A percentile compares a stretch with the other conserved stretches of the same genome.
phyloP scores from a whole-genome alignment of 352 stramenopile genomes.

The Sclerospora graminicola region DNA sequence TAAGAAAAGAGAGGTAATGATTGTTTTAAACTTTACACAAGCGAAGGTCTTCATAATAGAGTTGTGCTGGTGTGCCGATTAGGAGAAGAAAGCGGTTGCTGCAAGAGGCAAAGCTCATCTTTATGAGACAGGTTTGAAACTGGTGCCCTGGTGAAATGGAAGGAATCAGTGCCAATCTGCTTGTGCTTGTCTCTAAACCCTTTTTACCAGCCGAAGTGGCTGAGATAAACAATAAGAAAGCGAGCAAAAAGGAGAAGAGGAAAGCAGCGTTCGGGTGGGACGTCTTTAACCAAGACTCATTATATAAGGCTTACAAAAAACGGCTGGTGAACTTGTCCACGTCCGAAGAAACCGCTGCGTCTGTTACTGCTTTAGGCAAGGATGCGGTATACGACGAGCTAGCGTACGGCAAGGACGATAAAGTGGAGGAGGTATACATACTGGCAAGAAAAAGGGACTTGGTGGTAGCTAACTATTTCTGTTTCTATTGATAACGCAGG shows the following conservation, averaged over 20 bases:
- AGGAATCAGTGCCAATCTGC: not conserved
- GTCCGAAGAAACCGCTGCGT: slow-evolving; percentile 3
- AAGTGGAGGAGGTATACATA: slow-evolving; percentile 32
- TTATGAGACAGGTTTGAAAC: slow-evolving; percentile 43
- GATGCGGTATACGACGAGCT: slow-evolving; percentile 42
- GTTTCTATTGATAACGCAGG: slow-evolving; percentile 16
- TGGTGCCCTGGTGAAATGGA: not conserved
- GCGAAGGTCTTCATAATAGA: not conserved
- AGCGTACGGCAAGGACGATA: slow-evolving; percentile 51
- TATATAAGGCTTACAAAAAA: slow-evolving; percentile 84
- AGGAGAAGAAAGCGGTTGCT: slow-evolving; percentile 45
- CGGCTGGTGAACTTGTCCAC: slow-evolving; percentile 51
- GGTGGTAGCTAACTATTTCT: not conserved
- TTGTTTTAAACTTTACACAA: not conserved
- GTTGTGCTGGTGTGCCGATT: not conserved
- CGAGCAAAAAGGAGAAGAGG: slow-evolving; percentile 63
- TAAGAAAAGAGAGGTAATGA: slow-evolving; percentile 41
- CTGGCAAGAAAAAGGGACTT: not conserved
- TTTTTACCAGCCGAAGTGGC: slow-evolving; percentile 35
- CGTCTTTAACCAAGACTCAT: slow-evolving; percentile 77
- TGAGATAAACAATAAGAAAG: slow-evolving; percentile 49
- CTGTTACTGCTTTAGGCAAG: slow-evolving; percentile 2
- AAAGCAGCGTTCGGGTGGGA: slow-evolving; percentile 79
- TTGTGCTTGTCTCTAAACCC: not conserved
- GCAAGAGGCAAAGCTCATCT: slow-evolving; percentile 44